Conservation (phyloP, 225 moss, liverwort and hornwort species). For the Pleurozium schreberi region DNA sequence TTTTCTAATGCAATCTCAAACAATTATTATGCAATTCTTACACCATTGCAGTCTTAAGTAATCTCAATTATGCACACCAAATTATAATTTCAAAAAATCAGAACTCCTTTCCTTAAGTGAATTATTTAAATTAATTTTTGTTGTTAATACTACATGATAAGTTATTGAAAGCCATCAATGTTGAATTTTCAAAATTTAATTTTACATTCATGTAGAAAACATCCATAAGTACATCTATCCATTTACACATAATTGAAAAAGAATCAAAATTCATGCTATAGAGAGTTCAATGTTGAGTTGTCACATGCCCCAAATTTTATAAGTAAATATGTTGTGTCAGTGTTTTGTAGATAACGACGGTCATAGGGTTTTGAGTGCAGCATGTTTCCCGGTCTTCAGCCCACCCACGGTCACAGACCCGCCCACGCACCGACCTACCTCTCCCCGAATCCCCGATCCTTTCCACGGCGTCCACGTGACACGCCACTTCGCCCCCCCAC, state of each 20-base stretch:
- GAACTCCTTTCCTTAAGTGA: background rate
- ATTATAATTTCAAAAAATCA: background rate
- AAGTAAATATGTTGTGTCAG: background rate
- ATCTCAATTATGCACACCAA: background rate
- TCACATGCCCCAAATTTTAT: background rate
- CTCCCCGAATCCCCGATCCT: background rate
- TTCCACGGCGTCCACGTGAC: background rate
- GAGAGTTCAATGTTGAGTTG: background rate
- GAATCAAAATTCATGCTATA: background rate
- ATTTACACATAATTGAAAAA: background rate
- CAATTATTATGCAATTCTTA: background rate
- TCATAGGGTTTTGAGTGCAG: background rate
- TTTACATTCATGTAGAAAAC: background rate
- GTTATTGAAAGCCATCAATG: background rate
- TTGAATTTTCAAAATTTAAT: background rate
- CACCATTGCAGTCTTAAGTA: background rate
- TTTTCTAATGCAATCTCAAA: background rate
- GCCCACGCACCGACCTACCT: background rate
- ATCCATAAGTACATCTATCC: background rate
- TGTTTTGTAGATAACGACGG: background rate
- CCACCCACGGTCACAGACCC: background rate
- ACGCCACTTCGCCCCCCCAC: no score
- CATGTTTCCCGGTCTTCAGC: background rate
- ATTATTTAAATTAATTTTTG: background rate
- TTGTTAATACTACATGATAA: background rate